Evolutionary conservation across 2,329 filamentous ascomycete genomes (phyloP), one percentile per base, ranked within the genome.

Genomic region (Meredithiella fracta): DNA sequence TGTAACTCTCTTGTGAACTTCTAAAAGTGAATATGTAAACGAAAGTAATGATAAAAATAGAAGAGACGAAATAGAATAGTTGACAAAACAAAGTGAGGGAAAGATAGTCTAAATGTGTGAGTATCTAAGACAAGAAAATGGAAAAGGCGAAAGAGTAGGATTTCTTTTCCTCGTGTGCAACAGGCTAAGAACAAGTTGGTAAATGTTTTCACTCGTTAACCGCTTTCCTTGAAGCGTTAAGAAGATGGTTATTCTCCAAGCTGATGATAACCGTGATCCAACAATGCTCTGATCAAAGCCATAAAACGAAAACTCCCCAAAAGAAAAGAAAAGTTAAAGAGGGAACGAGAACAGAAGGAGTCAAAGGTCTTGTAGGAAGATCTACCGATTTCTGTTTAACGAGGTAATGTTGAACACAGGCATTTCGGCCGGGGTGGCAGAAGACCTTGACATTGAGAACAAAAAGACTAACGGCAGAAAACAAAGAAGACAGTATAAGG

Each of bases 21-120:
- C 26, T 11, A 37, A 22, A 31, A 51, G 17, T 38, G 53, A 50
- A 49, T 49, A 40, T 49, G n/a, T 47, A 57, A 49, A 25, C 11
- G 25, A 23, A 17, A 17, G n/a, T 31, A n/a, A 50, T 20, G 23
- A 38, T 25, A 7, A 4, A 47, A 49, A 40, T 11, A 31, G 31
- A 54, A 47, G 14, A n/a, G 6, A 15, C 17, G 44, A 22, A 9
- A 22, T 23, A 25, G 8, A 49, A 20, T 47, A 8, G n/a, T n/a
- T 47, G 42, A 25, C 44, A 25, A 49, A 20, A 11, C 11, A 49
- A 49, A 49, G 42, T 17, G 17, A 49, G 23, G 22, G 40, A 22
- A 40, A 23, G 15, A 14, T 20, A 40, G 15, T 53, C 11, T 15
- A 14, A 29, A 49, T 20, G 53, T 17, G n/a, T 11, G 22, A 47